Percentiles rank a stretch among this genome's conserved stretches.
Evolutionary conservation across 2,329 filamentous ascomycete species (phyloP).

Genomic region (Whalleya microplaca): DNA sequence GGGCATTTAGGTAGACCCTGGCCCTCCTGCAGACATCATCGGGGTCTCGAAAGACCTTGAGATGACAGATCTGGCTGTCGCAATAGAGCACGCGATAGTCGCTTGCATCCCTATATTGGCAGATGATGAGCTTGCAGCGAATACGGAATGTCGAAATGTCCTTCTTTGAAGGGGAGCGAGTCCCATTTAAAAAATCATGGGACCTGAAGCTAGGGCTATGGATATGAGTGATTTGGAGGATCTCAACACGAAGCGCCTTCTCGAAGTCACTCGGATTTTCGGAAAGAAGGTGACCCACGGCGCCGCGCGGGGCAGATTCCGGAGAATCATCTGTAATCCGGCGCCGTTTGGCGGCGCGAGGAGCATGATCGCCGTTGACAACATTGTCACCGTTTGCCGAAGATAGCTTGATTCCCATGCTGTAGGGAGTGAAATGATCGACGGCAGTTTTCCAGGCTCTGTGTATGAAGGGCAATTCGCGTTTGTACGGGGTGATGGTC

Average conservation of each 20-base stretch:
- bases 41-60: conserved; percentile 54
- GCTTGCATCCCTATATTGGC: conserved; percentile 37
- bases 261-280: conserved; percentile 35
- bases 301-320: conserved; percentile 34
- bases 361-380: conserved; percentile 42
- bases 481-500: conserved; percentile 49
- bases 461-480: conserved; percentile 57
- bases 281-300: conserved; percentile 29
- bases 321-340: conserved; percentile 48
- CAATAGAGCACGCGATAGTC: conserved; percentile 52
- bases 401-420: conserved; percentile 50
- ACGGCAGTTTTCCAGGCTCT: conserved; percentile 56
- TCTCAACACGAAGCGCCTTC: conserved; percentile 54
- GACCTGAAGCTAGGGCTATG: conserved; percentile 46
- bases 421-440: conserved; percentile 45
- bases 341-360: conserved; percentile 53
- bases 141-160: conserved; percentile 42
- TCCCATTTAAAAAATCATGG: conserved; percentile 41
- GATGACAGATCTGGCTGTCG: conserved; percentile 57
- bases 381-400: conserved; percentile 43
- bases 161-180: conserved; percentile 39
- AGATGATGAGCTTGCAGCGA: conserved; percentile 49
- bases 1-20: conserved; percentile 50
- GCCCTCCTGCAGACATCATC: conserved; percentile 51
- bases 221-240: conserved; percentile 56